These are phyloP conservation scores for Annulohypoxylon nitens DNA, from an alignment of 495 filamentous ascomycete genomes.

Conservation along the genomic window DNA sequence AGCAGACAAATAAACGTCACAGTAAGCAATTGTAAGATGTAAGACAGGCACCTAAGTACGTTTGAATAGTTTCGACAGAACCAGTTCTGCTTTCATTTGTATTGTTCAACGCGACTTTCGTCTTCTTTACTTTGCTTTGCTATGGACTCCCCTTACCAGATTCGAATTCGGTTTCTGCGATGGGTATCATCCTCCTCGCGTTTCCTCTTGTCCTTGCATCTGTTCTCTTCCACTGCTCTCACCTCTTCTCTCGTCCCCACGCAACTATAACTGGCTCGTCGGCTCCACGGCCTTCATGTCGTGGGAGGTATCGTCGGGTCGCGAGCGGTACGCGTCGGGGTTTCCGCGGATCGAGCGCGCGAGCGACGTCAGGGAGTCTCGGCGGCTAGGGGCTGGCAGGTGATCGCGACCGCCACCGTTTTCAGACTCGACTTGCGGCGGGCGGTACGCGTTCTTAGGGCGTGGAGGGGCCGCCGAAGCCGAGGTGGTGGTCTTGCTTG, in stretches of 20 bases:
- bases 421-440: slow-evolving; percentile 27
- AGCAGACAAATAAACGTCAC: neutral
- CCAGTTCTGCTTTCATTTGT: slow-evolving; percentile 20
- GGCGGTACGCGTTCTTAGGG: slow-evolving; percentile 39
- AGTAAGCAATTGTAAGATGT: neutral
- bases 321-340: slow-evolving; percentile 42
- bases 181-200: slow-evolving; percentile 27
- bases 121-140: neutral
- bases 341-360: slow-evolving; percentile 42
- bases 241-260: neutral
- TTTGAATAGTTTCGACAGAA: slow-evolving; percentile 16
- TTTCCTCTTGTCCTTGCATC: neutral
- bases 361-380: slow-evolving; percentile 40
- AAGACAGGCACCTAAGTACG: neutral
- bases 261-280: slow-evolving; percentile 43
- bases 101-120: slow-evolving; percentile 21
- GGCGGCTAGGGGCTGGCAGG: slow-evolving; percentile 24
- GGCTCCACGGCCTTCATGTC: slow-evolving; percentile 52
- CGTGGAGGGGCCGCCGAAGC: slow-evolving; percentile 8
- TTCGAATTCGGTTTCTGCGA: neutral
- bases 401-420: slow-evolving; percentile 9
- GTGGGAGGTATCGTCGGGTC: slow-evolving; percentile 40
- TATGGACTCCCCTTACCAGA: neutral
- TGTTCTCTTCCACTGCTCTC: neutral
- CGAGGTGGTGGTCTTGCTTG: neutral